Evolutionary conservation across 768 basidiomycete species (phyloP).

Genomic region (Lanmaoa rubissima): DNA sequence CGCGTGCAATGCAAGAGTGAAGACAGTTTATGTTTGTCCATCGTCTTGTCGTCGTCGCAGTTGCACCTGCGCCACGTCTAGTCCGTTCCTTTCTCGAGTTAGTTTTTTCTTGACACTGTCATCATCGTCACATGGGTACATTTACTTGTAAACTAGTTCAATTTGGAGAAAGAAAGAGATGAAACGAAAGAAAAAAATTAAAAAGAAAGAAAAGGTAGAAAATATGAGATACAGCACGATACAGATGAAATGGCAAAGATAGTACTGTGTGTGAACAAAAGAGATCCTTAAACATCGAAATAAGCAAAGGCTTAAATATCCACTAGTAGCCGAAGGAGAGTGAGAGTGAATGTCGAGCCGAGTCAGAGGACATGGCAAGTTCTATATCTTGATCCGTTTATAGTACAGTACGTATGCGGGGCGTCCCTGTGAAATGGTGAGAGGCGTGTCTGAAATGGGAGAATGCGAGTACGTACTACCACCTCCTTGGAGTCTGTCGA

Average conservation of each 20-base stretch:
- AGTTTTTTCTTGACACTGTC: conserved; percentile 1
- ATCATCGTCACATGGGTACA: conserved; percentile 29
- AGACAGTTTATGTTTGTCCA: not conserved
- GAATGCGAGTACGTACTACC: conserved; percentile 55
- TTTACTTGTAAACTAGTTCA: conserved; percentile 29
- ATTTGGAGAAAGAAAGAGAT: not conserved
- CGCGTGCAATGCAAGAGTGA: conserved; percentile 21
- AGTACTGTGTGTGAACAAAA: conserved; percentile 13
- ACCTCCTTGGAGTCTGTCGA: conserved; percentile 75
- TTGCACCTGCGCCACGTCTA: not conserved
- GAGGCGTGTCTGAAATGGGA: not conserved
- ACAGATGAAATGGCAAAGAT: conserved; percentile 13
- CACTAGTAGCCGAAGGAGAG: not conserved
- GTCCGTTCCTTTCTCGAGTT: not conserved
- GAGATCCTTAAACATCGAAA: conserved; percentile 21
- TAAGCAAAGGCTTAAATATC: conserved; percentile 28
- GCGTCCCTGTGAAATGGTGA: conserved; percentile 46
- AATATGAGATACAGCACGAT: conserved; percentile 22
- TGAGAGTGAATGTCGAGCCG: not conserved
- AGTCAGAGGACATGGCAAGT: not conserved
- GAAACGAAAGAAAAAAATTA: not conserved
- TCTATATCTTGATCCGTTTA: conserved; percentile 49
- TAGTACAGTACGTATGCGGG: conserved; percentile 83
- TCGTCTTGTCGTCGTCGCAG: not conserved
- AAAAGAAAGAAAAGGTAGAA: not conserved